phyloP scores from a whole-genome alignment of 345 rosid genomes.

The Populus ilicifolia region DNA sequence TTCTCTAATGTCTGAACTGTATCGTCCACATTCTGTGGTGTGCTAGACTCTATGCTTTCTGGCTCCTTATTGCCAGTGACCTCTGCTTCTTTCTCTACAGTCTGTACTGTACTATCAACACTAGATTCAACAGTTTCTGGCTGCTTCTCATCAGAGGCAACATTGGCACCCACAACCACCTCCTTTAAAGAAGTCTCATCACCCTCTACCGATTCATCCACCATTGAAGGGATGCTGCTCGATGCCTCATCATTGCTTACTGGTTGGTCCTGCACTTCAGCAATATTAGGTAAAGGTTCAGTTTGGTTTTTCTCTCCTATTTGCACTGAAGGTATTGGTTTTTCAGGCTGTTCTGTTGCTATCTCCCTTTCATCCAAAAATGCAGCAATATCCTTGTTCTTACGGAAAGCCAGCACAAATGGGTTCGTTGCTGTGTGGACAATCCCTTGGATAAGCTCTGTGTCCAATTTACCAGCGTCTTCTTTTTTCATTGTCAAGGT shows the following conservation, averaged over 20 bases:
- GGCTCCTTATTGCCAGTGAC: not conserved
- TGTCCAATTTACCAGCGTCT: conserved; percentile 40
- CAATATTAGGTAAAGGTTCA: conserved; percentile 30
- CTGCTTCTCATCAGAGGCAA: conserved; percentile 12
- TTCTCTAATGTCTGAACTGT: conserved; percentile 4
- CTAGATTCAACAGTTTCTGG: conserved; percentile 6
- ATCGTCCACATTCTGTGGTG: conserved; percentile 17
- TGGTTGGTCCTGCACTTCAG: conserved; percentile 27
- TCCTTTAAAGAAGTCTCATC: conserved; percentile 17
- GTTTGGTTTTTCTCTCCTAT: conserved; percentile 19
- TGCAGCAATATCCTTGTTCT: conserved; percentile 67
- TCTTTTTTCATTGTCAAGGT: conserved; percentile 87
- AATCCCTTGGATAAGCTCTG: conserved; percentile 46
- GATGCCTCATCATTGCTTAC: conserved; percentile 10
- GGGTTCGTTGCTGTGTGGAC: conserved; percentile 72
- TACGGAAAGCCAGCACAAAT: conserved; percentile 65
- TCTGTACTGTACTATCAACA: conserved; percentile 17
- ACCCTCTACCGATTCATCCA: conserved; percentile 22
- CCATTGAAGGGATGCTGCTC: conserved; percentile 16
- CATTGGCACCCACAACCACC: conserved; percentile 7
- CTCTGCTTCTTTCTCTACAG: conserved; percentile 18
- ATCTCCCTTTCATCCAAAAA: conserved; percentile 71
- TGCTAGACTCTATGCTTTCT: not conserved
- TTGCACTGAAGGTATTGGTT: conserved; percentile 14
- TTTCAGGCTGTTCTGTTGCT: conserved; percentile 23